Percentiles rank a stretch among this genome's conserved stretches.
These are phyloP conservation scores for Cordia subcordata DNA, from an alignment of 257 asterid genomes.

Conservation along the genomic window DNA sequence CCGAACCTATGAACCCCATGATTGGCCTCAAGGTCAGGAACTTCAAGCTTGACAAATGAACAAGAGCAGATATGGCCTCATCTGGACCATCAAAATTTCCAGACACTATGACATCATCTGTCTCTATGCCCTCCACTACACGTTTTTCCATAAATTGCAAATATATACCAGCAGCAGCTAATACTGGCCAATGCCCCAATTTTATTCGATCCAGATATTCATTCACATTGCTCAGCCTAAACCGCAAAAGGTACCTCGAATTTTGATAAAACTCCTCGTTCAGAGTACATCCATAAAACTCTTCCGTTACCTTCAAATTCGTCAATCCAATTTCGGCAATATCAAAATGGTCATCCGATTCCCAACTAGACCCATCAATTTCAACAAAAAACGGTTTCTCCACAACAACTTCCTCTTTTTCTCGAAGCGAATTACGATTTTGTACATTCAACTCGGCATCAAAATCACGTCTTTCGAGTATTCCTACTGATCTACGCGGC, in stretches of 20 bases:
- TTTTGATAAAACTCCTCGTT: slow-evolving; percentile 44
- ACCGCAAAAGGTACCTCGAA: slow-evolving; percentile 54
- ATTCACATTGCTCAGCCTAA: slow-evolving; percentile 49
- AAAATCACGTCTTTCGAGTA: slow-evolving; percentile 24
- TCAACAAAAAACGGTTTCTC: slow-evolving; percentile 56
- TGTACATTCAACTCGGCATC: slow-evolving; percentile 28
- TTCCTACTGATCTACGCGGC: slow-evolving; percentile 67
- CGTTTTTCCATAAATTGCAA: slow-evolving; percentile 54
- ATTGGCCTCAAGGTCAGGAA: slow-evolving; percentile 66
- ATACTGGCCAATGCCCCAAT: slow-evolving; percentile 93
- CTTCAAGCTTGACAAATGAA: slow-evolving; percentile 78
- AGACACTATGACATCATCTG: slow-evolving; percentile 44
- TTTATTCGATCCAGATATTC: slow-evolving; percentile 65
- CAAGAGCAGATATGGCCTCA: slow-evolving; percentile 79
- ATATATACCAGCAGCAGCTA: slow-evolving; percentile 39
- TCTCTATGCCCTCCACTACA: slow-evolving; percentile 34
- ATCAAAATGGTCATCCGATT: slow-evolving; percentile 58
- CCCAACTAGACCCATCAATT: slow-evolving; percentile 58
- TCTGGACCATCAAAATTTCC: slow-evolving; percentile 84
- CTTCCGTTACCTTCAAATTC: slow-evolving; percentile 52
- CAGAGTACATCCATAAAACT: slow-evolving; percentile 38
- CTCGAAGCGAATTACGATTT: slow-evolving; percentile 11
- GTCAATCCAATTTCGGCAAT: slow-evolving; percentile 65
- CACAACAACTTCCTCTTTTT: slow-evolving; percentile 17
- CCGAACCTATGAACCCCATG: slow-evolving; percentile 30